Conservation (phyloP, 805 yeast genomes). For the Candida nonsorbophila region DNA sequence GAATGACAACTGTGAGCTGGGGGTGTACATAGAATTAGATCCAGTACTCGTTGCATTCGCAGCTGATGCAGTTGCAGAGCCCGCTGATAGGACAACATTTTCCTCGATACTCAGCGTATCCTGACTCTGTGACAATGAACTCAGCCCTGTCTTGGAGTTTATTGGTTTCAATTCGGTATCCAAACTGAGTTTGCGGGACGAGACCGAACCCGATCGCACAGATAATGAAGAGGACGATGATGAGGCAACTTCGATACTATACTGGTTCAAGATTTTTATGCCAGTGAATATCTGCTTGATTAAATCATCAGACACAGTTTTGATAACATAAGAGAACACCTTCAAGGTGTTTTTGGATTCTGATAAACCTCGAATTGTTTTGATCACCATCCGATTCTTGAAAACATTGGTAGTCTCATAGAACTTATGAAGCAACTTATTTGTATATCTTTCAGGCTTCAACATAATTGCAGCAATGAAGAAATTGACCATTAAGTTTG, state of each 20-base stretch:
- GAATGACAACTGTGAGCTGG: too few species aligned
- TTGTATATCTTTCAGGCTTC: constrained; percentile 25
- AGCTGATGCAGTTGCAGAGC: too few species aligned
- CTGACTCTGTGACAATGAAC: too few species aligned
- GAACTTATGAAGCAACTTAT: constrained; percentile 17
- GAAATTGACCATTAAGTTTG: constrained; percentile 20
- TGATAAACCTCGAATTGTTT: constrained; percentile 25
- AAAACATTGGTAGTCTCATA: constrained; percentile 16
- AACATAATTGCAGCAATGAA: constrained; percentile 31
- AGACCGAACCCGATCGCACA: constrained; percentile 1
- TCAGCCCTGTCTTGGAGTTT: too few species aligned
- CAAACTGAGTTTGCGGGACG: constrained; percentile 4
- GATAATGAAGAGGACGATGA: constrained; percentile 10
- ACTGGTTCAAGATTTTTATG: constrained; percentile 17
- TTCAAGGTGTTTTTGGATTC: constrained; percentile 15
- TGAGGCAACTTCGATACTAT: constrained; percentile 7
- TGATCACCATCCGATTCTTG: constrained; percentile 19
- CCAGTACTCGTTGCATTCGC: too few species aligned
- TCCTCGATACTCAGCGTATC: too few species aligned
- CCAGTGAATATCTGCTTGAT: constrained; percentile 21
- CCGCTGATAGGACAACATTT: too few species aligned
- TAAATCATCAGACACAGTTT: constrained; percentile 16
- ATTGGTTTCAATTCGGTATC: constrained; percentile 9
- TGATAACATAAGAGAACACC: constrained; percentile 19
- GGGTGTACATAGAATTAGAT: constrained; percentile 2